phyloP scores from a whole-genome alignment of 2,329 filamentous ascomycete species.

The Hypoxylon sp. region DNA sequence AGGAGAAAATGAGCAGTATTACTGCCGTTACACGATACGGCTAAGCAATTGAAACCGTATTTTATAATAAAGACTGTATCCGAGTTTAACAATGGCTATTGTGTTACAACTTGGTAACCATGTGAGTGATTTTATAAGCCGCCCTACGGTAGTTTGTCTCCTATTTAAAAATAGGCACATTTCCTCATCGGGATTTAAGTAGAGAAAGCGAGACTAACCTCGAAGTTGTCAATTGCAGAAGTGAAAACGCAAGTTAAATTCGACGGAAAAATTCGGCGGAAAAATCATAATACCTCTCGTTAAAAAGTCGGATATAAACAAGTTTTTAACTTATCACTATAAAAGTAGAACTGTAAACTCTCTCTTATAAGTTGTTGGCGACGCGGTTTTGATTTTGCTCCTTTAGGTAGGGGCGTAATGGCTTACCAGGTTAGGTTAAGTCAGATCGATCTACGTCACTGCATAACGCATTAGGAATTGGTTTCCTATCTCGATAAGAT shows the following conservation, averaged over 20 bases:
- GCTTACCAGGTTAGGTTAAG: not conserved
- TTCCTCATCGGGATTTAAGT: not conserved
- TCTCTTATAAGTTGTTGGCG: not conserved
- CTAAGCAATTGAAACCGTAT: not conserved
- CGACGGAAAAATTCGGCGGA: not conserved
- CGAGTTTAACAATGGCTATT: not conserved
- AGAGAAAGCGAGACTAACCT: not conserved
- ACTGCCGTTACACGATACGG: not conserved
- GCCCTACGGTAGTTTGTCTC: not conserved
- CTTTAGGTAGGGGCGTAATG: not conserved
- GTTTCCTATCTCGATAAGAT: constrained; percentile 1
- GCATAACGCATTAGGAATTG: not conserved
- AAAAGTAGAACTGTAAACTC: not conserved
- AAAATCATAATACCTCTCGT: not conserved
- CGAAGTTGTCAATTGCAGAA: not conserved
- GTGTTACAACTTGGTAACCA: no score
- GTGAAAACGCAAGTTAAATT: not conserved
- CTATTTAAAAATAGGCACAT: not conserved
- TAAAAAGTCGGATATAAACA: not conserved
- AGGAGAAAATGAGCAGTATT: not conserved
- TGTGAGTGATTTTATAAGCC: no score
- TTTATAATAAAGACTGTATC: not conserved
- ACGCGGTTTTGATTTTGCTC: not conserved
- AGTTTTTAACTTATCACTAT: not conserved
- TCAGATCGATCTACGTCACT: not conserved